phyloP scores from a whole-genome alignment of 306 rosid genomes.

The Ceratonia siliqua region DNA sequence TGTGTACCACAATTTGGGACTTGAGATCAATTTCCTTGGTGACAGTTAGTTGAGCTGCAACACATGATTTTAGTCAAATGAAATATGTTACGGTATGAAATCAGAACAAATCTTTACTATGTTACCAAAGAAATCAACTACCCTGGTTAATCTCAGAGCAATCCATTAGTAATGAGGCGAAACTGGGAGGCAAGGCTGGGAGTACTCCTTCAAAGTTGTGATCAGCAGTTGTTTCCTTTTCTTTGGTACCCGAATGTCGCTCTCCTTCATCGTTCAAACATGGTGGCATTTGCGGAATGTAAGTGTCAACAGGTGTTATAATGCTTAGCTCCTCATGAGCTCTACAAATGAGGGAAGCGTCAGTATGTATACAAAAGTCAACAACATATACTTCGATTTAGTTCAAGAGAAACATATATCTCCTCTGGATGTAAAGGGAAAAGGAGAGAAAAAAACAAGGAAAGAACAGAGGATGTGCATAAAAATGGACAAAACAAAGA shows the following conservation, averaged over 20 bases:
- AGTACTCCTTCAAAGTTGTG: conserved; percentile 43
- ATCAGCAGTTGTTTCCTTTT: conserved; percentile 35
- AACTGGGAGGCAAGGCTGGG: conserved; percentile 81
- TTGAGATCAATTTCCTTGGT: conserved; percentile 54
- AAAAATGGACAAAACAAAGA: conserved; percentile 7
- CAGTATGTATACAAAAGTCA: conserved; percentile 24
- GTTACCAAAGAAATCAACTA: conserved; percentile 30
- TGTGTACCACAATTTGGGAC: conserved; percentile 69
- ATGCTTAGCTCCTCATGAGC: conserved; percentile 47
- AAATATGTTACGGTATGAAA: conserved; percentile 30
- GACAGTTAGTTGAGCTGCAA: conserved; percentile 51
- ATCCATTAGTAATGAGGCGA: conserved; percentile 59
- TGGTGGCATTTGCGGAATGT: conserved; percentile 61
- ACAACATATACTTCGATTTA: conserved; percentile 19
- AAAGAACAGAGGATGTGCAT: conserved; percentile 13
- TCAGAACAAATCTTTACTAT: conserved; percentile 2
- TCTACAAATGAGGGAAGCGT: conserved; percentile 47
- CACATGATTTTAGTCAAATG: conserved; percentile 34
- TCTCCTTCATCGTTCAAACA: conserved; percentile 37
- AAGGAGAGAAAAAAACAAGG: not conserved
- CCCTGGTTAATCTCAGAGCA: conserved; percentile 55
- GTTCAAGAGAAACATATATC: conserved; percentile 15
- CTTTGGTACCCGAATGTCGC: conserved; percentile 41
- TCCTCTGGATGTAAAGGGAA: not conserved
- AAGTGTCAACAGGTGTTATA: conserved; percentile 47